phyloP scores from a whole-genome alignment of 176 grass and related monocot species.

The Hyparrhenia diplandra region DNA sequence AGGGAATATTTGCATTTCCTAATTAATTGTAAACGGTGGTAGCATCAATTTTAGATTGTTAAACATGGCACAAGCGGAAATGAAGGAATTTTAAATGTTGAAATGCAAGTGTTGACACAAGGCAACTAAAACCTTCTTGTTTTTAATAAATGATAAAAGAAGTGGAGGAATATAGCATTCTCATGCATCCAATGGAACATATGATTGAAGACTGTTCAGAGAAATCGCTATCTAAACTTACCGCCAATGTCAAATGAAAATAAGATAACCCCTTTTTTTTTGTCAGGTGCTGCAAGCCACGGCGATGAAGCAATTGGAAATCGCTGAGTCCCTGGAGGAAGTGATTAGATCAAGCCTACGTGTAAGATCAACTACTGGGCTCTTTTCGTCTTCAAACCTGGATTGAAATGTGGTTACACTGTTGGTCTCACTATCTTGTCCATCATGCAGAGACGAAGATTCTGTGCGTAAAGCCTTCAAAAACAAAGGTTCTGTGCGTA shows the following conservation, averaged over 20 bases:
- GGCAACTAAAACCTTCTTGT: not conserved
- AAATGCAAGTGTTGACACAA: not conserved
- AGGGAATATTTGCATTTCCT: not conserved
- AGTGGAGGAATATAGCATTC: not conserved
- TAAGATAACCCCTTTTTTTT: not conserved
- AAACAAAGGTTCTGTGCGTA: constrained; percentile 62
- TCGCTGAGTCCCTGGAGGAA: constrained; percentile 70
- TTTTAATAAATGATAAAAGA: not conserved
- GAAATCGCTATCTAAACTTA: not conserved
- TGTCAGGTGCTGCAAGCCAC: constrained; percentile 78
- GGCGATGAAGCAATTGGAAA: constrained; percentile 74
- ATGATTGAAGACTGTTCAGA: not conserved
- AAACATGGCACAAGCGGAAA: not conserved
- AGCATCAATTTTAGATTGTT: not conserved
- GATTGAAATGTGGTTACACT: not conserved
- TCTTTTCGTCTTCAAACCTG: not conserved
- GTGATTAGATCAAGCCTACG: constrained; percentile 45
- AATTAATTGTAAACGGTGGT: not conserved
- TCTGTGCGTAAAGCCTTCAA: constrained; percentile 61
- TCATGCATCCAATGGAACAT: not conserved
- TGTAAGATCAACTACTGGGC: constrained; percentile 38
- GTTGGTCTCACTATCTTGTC: not conserved
- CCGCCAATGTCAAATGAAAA: not conserved
- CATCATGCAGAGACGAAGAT: constrained; percentile 55
- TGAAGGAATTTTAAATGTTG: not conserved